These are phyloP conservation scores for Coelomomyces lativittatus DNA, from an alignment of 371 early-diverging fungal species.

Conservation along the genomic window DNA sequence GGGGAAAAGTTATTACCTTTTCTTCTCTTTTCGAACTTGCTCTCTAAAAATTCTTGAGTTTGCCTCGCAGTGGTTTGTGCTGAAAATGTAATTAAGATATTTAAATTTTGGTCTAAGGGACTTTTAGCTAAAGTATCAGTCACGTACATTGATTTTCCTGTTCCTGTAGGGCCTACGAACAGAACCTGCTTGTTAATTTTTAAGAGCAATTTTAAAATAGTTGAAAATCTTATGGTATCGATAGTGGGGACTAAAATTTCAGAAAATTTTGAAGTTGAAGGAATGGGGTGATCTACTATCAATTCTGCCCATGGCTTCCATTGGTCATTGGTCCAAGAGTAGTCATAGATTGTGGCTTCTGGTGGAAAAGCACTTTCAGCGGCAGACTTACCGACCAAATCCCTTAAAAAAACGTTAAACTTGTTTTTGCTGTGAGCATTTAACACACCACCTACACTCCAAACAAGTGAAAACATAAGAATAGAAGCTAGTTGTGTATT, in stretches of 20 bases:
- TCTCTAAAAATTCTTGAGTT: conserved; percentile 34
- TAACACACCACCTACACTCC: conserved; percentile 28
- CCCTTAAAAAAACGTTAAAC: conserved; percentile 21
- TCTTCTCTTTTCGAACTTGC: conserved; percentile 32
- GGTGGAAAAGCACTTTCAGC: conserved; percentile 7
- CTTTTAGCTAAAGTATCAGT: conserved; percentile 20
- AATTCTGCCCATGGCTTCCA: conserved; percentile 31
- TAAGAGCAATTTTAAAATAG: conserved; percentile 18
- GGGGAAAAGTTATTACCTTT: too few relatives aligned
- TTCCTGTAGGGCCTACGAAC: conserved; percentile 31
- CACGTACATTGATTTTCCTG: conserved; percentile 41
- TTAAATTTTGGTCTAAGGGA: conserved; percentile 12
- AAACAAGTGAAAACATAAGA: conserved; percentile 6
- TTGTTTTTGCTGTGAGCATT: conserved; percentile 19
- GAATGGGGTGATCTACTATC: conserved; percentile 13
- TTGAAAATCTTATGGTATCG: conserved; percentile 32
- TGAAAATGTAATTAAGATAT: conserved; percentile 29
- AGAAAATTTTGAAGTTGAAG: conserved; percentile 19
- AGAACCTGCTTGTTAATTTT: conserved; percentile 22
- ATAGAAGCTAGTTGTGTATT: conserved; percentile 4
- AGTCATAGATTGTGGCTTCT: conserved; percentile 24
- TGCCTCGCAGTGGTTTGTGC: conserved; percentile 32
- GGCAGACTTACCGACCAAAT: conserved; percentile 5
- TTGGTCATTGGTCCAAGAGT: conserved; percentile 12
- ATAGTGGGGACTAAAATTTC: conserved; percentile 39